Evolutionary conservation across 164 flowering plant genomes (phyloP).

Genomic region (Magnolia sinica): DNA sequence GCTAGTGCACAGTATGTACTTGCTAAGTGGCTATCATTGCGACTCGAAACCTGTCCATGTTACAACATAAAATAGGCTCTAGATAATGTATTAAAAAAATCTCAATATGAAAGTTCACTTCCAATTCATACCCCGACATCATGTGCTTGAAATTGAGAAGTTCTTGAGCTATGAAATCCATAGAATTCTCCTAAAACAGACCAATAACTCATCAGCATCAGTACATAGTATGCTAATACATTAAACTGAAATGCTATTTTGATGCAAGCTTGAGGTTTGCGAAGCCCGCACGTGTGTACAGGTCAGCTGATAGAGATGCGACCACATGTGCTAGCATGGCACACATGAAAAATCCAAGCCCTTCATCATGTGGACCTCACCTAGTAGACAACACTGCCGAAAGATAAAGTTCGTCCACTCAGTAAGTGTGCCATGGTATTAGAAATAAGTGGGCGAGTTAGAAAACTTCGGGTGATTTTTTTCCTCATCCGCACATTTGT

Average conservation of each 20-base stretch:
- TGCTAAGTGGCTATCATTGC: constrained; percentile 74
- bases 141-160: constrained; percentile 52
- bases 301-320: background rate
- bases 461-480: no score
- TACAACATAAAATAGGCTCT: background rate
- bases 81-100: background rate
- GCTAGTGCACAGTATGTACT: constrained; percentile 90
- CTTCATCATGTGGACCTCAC: background rate
- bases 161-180: constrained; percentile 85
- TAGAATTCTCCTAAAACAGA: constrained; percentile 59
- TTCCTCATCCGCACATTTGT: no score
- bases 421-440: no score
- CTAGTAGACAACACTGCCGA: background rate
- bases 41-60: constrained; percentile 44
- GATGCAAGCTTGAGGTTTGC: background rate
- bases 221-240: background rate
- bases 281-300: no score
- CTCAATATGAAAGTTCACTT: background rate
- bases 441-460: no score
- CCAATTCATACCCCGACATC: constrained; percentile 47
- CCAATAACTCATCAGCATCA: background rate
- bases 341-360: background rate
- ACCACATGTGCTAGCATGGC: background rate
- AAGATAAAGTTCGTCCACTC: no score
- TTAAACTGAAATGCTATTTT: background rate